Conservation (phyloP, 768 basidiomycete genomes). For the Asterophora lycoperdoides region DNA sequence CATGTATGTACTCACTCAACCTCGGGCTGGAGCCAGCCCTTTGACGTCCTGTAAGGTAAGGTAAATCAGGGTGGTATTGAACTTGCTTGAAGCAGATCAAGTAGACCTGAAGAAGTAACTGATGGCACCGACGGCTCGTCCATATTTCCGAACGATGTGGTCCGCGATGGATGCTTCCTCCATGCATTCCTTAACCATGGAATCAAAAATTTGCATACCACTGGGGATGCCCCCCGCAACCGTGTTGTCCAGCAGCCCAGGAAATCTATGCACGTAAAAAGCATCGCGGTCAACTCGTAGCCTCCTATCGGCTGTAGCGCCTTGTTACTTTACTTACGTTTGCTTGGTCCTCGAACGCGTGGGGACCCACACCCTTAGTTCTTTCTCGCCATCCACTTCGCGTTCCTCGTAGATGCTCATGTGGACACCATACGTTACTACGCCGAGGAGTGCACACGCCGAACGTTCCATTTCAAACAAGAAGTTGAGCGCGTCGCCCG, state of each 20-base stretch:
- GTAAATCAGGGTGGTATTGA: not conserved
- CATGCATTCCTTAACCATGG: slow-evolving; percentile 85
- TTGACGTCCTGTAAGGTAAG: slow-evolving; percentile 39
- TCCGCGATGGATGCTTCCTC: slow-evolving; percentile 87
- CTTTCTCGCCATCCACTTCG: slow-evolving; percentile 29
- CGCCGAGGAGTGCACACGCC: slow-evolving; percentile 84
- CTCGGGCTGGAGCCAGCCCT: slow-evolving; percentile 85
- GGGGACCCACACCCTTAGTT: slow-evolving; percentile 79
- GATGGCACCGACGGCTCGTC: slow-evolving; percentile 61
- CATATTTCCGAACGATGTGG: slow-evolving; percentile 53
- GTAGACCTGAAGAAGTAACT: slow-evolving; percentile 77
- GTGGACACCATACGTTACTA: slow-evolving; percentile 91
- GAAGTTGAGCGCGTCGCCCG: slow-evolving; percentile 46
- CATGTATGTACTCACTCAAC: slow-evolving; percentile 54
- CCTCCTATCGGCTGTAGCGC: not conserved
- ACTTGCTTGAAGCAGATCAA: slow-evolving; percentile 2
- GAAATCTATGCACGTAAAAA: slow-evolving; percentile 24
- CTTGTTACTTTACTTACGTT: slow-evolving; percentile 53
- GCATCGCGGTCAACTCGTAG: not conserved
- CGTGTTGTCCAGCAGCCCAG: slow-evolving; percentile 84
- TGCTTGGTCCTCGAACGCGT: slow-evolving; percentile 81
- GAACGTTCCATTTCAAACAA: slow-evolving; percentile 89
- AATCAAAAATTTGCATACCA: slow-evolving; percentile 67
- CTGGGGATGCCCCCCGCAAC: slow-evolving; percentile 90
- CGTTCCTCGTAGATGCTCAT: slow-evolving; percentile 67